phyloP scores from a whole-genome alignment of 768 basidiomycete species.

The Ramaria rubella region DNA sequence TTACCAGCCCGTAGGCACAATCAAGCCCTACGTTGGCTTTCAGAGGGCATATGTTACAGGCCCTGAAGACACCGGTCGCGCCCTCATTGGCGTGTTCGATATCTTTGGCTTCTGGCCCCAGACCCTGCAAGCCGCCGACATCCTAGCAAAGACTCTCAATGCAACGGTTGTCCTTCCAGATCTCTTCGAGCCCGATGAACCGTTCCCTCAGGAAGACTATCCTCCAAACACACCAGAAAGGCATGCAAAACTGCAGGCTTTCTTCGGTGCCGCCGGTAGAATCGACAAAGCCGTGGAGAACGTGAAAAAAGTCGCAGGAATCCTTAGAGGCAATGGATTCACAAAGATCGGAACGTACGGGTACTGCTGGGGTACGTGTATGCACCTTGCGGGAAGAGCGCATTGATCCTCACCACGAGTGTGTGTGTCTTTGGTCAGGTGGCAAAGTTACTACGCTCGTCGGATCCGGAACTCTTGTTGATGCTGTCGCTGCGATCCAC shows the following conservation, averaged over 20 bases:
- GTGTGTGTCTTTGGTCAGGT: slow-evolving; percentile 24
- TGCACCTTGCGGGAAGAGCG: slow-evolving; percentile 6
- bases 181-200: slow-evolving; percentile 49
- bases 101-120: slow-evolving; percentile 64
- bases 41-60: slow-evolving; percentile 33
- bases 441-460: slow-evolving; percentile 44
- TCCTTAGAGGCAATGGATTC: slow-evolving; percentile 37
- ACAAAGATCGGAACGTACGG: slow-evolving; percentile 45
- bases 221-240: slow-evolving; percentile 50
- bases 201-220: slow-evolving; percentile 43
- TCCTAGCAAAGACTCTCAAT: slow-evolving; percentile 45
- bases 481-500: slow-evolving; percentile 45
- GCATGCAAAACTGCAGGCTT: slow-evolving; percentile 46
- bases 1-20: slow-evolving; percentile 46
- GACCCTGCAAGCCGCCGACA: slow-evolving; percentile 60
- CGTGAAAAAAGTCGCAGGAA: slow-evolving; percentile 35
- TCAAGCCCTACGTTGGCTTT: slow-evolving; percentile 42
- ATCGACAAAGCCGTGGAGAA: slow-evolving; percentile 34
- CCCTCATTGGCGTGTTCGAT: slow-evolving; percentile 53
- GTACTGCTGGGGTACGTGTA: slow-evolving; percentile 48
- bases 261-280: slow-evolving; percentile 51
- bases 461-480: slow-evolving; percentile 37
- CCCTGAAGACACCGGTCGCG: slow-evolving; percentile 39
- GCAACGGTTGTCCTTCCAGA: slow-evolving; percentile 62
- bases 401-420: slow-evolving; percentile 12